Conservation (phyloP, 495 filamentous ascomycete species). For the Penicillium ucsense region DNA sequence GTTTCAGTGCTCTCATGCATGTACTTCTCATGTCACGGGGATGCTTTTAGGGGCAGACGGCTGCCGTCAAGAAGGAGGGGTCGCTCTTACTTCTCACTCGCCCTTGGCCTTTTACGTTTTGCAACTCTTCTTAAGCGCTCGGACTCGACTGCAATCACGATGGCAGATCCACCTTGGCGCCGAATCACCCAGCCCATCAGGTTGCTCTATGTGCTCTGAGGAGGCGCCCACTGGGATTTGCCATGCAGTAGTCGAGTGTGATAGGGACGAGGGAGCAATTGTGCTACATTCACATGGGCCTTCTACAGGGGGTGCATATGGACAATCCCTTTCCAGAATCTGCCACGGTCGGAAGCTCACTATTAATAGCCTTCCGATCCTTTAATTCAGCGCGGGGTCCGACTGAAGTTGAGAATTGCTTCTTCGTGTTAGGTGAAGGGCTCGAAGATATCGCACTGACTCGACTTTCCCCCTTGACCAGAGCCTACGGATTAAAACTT, state of each 20-base stretch:
- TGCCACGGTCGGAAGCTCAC: background rate
- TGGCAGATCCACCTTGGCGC: background rate
- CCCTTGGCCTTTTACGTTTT: background rate
- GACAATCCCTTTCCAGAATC: no score
- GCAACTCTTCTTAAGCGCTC: background rate
- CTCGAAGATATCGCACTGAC: no score
- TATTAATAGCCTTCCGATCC: slow-evolving; percentile 10
- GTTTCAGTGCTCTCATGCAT: no score
- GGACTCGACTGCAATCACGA: slow-evolving; percentile 3
- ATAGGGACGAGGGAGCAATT: slow-evolving; percentile 7
- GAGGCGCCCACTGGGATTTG: slow-evolving; percentile 17
- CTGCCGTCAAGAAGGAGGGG: background rate
- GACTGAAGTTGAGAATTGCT: background rate
- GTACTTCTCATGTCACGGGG: no score
- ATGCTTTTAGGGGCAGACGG: no score
- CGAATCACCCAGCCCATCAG: slow-evolving; percentile 4
- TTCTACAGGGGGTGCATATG: background rate
- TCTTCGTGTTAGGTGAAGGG: no score
- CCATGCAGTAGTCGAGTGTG: slow-evolving; percentile 17
- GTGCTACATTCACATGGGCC: background rate
- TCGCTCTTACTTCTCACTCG: background rate
- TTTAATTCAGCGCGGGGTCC: background rate
- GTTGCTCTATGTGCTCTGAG: background rate
- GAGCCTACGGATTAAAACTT: no score
- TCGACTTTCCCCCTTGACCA: background rate